Evolutionary conservation across 257 asterid genomes (phyloP).

Genomic region (Solanum megistacrolobum): DNA sequence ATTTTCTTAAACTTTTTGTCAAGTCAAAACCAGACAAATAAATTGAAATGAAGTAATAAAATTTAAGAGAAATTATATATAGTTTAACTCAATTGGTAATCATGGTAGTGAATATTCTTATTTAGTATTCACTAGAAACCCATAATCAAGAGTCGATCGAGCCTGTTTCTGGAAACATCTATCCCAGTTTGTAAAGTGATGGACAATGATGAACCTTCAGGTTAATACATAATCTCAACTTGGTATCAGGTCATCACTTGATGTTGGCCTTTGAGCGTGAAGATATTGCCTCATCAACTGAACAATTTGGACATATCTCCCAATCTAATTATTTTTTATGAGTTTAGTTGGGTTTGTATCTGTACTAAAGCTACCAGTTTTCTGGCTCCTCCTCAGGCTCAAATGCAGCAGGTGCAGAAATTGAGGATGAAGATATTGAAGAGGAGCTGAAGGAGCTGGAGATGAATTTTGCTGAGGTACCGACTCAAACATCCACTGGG

Average conservation of each 20-base stretch:
- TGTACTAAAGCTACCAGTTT: not conserved
- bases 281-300: not conserved
- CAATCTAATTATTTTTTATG: not conserved
- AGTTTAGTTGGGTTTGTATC: slow-evolving; percentile 1
- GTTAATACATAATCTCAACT: not conserved
- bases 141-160: not conserved
- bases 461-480: slow-evolving; percentile 28
- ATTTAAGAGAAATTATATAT: not conserved
- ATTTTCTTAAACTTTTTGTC: not conserved
- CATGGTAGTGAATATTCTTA: not conserved
- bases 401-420: slow-evolving; percentile 19
- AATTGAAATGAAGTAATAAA: not conserved
- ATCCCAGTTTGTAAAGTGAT: not conserved
- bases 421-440: slow-evolving; percentile 62
- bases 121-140: not conserved
- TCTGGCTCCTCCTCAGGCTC: slow-evolving; percentile 24
- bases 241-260: not conserved
- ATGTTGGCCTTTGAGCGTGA: not conserved
- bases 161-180: not conserved
- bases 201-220: not conserved
- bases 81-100: not conserved
- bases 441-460: slow-evolving; percentile 54
- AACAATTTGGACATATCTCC: not conserved
- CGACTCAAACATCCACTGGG: slow-evolving; percentile 7
- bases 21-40: not conserved